Base-by-base conservation (phyloP, 352 stramenopile species). In the Pelagophyceae sp. region DNA sequence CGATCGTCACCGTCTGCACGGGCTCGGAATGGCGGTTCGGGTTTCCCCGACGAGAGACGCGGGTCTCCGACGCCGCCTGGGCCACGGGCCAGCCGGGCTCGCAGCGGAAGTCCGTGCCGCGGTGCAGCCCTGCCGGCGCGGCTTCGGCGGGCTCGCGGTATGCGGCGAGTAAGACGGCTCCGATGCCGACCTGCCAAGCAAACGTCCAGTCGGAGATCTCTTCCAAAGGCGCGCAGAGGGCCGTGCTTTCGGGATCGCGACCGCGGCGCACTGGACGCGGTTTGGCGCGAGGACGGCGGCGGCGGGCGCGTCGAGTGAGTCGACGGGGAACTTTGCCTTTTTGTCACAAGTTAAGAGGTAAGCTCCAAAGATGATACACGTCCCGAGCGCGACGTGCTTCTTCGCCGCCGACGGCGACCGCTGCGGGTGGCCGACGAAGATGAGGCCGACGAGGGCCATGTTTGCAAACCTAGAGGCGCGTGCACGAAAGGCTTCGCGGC, bases 381-480 rank as follows among this genome's bases (percentile, higher is more conserved):
- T 5, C 11, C 64, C 64, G 29, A 72, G 31, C 3, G 64, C 64
- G 64, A 72, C 64, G 64, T 72, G 64, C 19, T 23, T 11, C 3
- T 5, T 5, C 32, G 35, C 64, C 19, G 29, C 11, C 11, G 6
- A 25, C 64, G 64, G 3, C 6, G 64, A 23, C 64, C 64, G 64
- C n/a, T 72, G 64, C 11, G 64, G 64, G 35, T 72, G 64, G 29
- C 64, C 64, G 15, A 72, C 29, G 32, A 72, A 72, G 20, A 40
- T 50, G 15, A 72, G 35, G 20, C 15, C 64, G 6, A 72, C 64
- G 64, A 51, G 11, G 31, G 64, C 29, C 29, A 72, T 19, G 35
- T 72, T 72, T 3, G 35, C 31, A 11, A 72, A 50, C 64, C 64
- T 45, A 11, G 11, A 29, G 60, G 25, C 11, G n/a, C n/a, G n/a